Conservation (phyloP, 805 yeast genomes). For the Teunomyces lycoperdinae region DNA sequence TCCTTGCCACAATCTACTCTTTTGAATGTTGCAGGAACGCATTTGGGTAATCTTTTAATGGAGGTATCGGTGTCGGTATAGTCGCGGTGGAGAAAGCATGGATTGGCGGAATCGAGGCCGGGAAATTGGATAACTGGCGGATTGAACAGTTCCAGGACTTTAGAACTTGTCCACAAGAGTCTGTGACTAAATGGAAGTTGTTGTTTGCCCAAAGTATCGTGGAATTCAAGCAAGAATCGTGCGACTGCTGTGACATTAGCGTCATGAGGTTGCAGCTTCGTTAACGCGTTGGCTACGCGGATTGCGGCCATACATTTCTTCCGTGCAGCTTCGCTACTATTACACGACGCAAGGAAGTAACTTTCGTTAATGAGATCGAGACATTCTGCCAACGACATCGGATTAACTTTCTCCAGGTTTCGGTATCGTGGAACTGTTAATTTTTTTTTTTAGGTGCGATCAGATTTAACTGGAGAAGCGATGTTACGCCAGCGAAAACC, state of each 20-base stretch:
- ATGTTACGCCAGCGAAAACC: constrained; percentile 3
- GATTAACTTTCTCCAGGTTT: not conserved
- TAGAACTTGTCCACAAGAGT: constrained; percentile 29
- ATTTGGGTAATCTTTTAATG: not conserved
- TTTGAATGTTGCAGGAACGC: not conserved
- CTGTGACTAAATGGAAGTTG: constrained; percentile 12
- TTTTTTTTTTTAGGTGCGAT: not conserved
- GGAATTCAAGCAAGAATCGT: not conserved
- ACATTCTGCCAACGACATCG: constrained; percentile 1
- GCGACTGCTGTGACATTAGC: not conserved
- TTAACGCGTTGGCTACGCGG: not conserved
- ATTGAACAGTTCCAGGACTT: constrained; percentile 10
- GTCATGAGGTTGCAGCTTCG: not conserved
- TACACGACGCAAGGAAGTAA: not conserved
- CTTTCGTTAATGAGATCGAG: constrained; percentile 1
- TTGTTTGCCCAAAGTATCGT: not conserved
- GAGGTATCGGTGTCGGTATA: not conserved
- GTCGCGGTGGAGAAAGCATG: not conserved
- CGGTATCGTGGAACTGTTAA: not conserved
- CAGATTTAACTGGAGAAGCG: not conserved
- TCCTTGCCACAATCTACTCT: not conserved
- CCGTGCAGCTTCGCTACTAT: not conserved
- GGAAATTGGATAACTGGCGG: constrained; percentile 21
- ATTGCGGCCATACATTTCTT: not conserved
- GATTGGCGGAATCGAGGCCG: not conserved